Evolutionary conservation across 352 stramenopile species (phyloP).

Genomic region (Pythium aphanidermatum): DNA sequence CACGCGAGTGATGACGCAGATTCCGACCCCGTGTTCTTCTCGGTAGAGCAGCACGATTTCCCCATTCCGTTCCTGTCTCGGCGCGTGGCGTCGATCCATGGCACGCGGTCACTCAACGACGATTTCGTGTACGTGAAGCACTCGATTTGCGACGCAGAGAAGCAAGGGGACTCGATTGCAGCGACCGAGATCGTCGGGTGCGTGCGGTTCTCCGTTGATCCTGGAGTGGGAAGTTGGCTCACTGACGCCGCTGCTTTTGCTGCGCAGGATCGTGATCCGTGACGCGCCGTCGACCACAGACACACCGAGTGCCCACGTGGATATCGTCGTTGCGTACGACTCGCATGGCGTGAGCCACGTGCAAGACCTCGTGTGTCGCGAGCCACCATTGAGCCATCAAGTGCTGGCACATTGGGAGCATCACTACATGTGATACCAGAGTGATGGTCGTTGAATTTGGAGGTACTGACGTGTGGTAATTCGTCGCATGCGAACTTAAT

Average conservation of each 20-base stretch:
- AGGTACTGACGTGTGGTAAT: neutral
- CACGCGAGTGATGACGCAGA: conserved; percentile 1
- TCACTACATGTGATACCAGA: neutral
- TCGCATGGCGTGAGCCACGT: conserved; percentile 8
- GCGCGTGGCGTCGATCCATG: conserved; percentile 13
- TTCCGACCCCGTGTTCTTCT: conserved; percentile 8
- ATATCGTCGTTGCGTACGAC: conserved; percentile 13
- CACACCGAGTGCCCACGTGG: conserved; percentile 1
- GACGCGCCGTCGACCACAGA: neutral
- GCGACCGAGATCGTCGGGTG: conserved; percentile 14
- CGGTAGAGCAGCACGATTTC: conserved; percentile 12
- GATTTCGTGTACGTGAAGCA: conserved; percentile 18
- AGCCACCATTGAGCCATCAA: conserved; percentile 2
- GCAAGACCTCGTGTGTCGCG: conserved; percentile 5
- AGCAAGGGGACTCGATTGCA: neutral
- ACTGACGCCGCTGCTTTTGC: too few species aligned
- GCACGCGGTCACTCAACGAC: conserved; percentile 2
- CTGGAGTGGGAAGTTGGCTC: too few species aligned
- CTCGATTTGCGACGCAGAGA: conserved; percentile 1
- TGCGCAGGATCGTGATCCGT: conserved; percentile 6
- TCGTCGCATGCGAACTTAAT: conserved; percentile 8
- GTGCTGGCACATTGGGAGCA: conserved; percentile 12
- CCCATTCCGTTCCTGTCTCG: conserved; percentile 13
- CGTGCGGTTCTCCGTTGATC: neutral
- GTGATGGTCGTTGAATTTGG: conserved; percentile 1